phyloP scores from a whole-genome alignment of 2,329 filamentous ascomycete species.

The Aspergillus sp. region DNA sequence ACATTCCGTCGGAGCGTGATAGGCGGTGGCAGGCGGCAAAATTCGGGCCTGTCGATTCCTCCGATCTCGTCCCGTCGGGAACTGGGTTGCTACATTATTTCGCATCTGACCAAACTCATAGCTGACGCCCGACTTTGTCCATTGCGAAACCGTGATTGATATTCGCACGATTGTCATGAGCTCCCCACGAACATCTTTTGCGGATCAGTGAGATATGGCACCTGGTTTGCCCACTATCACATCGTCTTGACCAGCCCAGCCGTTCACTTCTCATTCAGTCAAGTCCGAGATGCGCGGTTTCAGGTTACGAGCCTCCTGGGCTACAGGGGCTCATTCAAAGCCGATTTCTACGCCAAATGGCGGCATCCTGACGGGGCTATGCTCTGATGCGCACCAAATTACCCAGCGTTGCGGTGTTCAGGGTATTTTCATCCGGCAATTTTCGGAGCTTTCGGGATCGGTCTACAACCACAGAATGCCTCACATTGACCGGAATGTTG shows the following conservation, averaged over 20 bases:
- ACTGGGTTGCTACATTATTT: constrained; percentile 10
- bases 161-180: constrained; percentile 20
- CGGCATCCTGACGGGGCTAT: constrained; percentile 20
- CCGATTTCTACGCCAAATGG: constrained; percentile 23
- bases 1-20: constrained; percentile 26
- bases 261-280: constrained; percentile 9
- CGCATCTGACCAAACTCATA: constrained; percentile 4
- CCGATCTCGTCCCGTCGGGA: constrained; percentile 15
- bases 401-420: constrained; percentile 1
- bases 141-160: constrained; percentile 5
- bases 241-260: constrained; percentile 25
- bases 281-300: constrained; percentile 44
- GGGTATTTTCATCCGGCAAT: constrained; percentile 19
- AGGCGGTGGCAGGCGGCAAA: constrained; percentile 31
- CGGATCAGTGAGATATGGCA: constrained; percentile 33
- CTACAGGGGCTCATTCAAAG: constrained; percentile 29
- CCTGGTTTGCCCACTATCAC: constrained; percentile 24
- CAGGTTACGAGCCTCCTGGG: constrained; percentile 38
- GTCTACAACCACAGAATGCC: constrained; percentile 19
- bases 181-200: constrained; percentile 5
- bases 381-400: constrained; percentile 10
- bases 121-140: background rate
- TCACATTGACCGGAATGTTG: constrained; percentile 16
- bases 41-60: constrained; percentile 18
- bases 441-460: constrained; percentile 25